Evolutionary conservation across 2,329 filamentous ascomycete species (phyloP).

Genomic region (Elsinoe perseae): DNA sequence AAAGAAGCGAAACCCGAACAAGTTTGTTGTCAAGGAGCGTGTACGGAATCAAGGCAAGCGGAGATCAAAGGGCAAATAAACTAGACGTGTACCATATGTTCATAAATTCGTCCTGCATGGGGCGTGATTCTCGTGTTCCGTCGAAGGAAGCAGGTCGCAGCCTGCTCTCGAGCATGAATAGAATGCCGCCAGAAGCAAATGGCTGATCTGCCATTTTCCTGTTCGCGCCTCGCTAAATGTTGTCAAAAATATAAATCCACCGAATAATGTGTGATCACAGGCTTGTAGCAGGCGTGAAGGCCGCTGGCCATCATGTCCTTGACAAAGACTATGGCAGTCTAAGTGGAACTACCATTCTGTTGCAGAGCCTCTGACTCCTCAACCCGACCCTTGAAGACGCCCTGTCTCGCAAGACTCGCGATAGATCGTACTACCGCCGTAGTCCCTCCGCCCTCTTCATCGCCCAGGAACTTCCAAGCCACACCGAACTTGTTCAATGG

Average conservation of each 20-base stretch:
- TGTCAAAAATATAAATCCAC: not conserved
- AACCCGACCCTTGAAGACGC: not conserved
- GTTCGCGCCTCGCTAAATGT: conserved; percentile 10
- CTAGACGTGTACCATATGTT: not conserved
- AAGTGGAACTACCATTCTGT: not conserved
- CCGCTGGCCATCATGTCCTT: no score
- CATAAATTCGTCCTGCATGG: conserved; percentile 11
- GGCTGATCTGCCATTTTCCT: not conserved
- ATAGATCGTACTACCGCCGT: conserved; percentile 43
- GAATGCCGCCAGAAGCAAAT: not conserved
- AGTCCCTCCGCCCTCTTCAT: conserved; percentile 38
- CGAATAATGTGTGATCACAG: no score
- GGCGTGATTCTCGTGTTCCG: not conserved
- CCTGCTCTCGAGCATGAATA: not conserved
- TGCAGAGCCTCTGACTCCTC: not conserved
- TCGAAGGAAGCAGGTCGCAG: not conserved
- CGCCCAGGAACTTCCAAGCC: conserved; percentile 42
- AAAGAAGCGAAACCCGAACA: conserved; percentile 81
- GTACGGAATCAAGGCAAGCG: conserved; percentile 87
- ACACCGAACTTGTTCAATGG: conserved; percentile 40
- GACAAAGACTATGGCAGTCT: no score
- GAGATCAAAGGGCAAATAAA: conserved; percentile 36
- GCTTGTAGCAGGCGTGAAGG: no score
- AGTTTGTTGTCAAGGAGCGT: conserved; percentile 76
- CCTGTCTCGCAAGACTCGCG: conserved; percentile 42